Percentiles rank a stretch among this genome's conserved stretches.
These are phyloP conservation scores for Malus hybrid DNA, from an alignment of 331 rosid genomes.

Conservation along the genomic window DNA sequence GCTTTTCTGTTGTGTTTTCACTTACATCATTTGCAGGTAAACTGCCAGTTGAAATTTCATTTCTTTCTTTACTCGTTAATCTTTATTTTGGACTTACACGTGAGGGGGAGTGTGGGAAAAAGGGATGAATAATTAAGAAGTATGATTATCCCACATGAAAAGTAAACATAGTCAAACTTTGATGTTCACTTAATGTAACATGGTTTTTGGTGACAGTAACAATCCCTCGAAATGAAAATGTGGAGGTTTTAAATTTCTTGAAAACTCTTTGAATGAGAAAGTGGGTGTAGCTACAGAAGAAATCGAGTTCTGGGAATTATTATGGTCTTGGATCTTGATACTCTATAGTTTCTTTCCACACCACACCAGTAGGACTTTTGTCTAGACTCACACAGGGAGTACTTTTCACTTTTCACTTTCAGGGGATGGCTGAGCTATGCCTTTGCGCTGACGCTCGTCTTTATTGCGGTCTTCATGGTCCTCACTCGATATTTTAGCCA, in stretches of 20 bases:
- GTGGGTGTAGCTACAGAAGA: neutral
- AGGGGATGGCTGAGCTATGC: slow-evolving; percentile 85
- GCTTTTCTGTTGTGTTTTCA: slow-evolving; percentile 52
- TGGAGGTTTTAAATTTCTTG: neutral
- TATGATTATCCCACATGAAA: neutral
- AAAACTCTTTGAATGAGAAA: neutral
- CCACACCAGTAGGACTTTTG: neutral
- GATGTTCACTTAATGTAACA: neutral
- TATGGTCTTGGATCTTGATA: neutral
- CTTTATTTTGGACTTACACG: neutral
- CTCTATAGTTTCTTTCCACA: neutral
- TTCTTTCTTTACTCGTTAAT: neutral
- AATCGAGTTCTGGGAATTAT: neutral
- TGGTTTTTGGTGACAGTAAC: neutral
- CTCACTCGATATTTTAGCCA: slow-evolving; percentile 43
- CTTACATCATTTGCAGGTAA: slow-evolving; percentile 80
- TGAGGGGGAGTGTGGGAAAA: neutral
- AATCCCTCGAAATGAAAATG: neutral
- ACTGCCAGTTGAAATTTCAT: slow-evolving; percentile 1
- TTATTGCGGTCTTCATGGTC: slow-evolving; percentile 58
- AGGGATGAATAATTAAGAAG: neutral
- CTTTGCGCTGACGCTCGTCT: slow-evolving; percentile 37
- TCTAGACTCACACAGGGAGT: neutral
- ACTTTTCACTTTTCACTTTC: slow-evolving; percentile 1
- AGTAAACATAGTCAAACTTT: neutral